phyloP scores from a whole-genome alignment of 345 rosid species.

The Dipteronia sinensis region DNA sequence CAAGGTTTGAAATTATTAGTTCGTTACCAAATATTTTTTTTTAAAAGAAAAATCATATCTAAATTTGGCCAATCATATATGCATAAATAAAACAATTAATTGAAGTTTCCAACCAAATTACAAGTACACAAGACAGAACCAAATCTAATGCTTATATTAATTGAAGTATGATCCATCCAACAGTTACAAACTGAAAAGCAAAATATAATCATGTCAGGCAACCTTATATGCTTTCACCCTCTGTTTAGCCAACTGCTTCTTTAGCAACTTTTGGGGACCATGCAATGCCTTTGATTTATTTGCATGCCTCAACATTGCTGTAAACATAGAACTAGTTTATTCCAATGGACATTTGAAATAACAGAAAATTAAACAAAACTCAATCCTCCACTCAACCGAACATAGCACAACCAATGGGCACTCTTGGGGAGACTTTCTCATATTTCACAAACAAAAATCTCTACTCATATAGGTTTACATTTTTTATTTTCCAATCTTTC shows the following conservation, averaged over 20 bases:
- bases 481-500: too few relatives aligned
- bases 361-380: background rate
- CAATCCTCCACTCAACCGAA: too few relatives aligned
- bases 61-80: background rate
- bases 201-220: background rate
- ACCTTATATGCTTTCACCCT: too few relatives aligned
- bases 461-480: too few relatives aligned
- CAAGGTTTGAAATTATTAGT: background rate
- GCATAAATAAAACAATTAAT: background rate
- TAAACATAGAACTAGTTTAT: slow-evolving; percentile 3
- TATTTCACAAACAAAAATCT: too few relatives aligned
- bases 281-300: slow-evolving; percentile 30
- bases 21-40: background rate
- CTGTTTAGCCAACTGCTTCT: too few relatives aligned
- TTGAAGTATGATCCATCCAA: slow-evolving; percentile 1
- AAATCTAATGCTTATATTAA: background rate
- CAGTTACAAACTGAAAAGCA: background rate
- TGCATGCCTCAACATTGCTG: slow-evolving; percentile 67
- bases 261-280: too few relatives aligned
- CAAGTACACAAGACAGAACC: background rate
- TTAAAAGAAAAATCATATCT: background rate
- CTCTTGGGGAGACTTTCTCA: too few relatives aligned
- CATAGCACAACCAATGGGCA: too few relatives aligned
- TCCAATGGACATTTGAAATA: background rate
- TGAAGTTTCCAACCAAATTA: slow-evolving; percentile 15